These are phyloP conservation scores for Heracleum sosnowskyi DNA, from an alignment of 129 eudicot species.

Conservation along the genomic window DNA sequence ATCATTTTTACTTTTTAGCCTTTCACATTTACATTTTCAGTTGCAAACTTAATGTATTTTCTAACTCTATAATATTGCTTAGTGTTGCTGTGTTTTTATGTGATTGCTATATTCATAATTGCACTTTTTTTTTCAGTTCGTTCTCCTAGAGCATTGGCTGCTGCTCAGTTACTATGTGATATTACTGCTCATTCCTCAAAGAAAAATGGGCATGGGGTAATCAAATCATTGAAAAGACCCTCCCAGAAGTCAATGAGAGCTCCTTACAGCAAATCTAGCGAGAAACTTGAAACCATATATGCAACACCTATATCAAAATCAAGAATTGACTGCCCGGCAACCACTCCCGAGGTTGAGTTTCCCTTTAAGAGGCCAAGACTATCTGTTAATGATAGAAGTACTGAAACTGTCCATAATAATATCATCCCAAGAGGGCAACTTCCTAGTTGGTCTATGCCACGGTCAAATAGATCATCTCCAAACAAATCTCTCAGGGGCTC, in stretches of 20 bases:
- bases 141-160: slow-evolving; percentile 46
- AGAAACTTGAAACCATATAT: slow-evolving; percentile 41
- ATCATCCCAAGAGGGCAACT: slow-evolving; percentile 19
- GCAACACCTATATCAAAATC: slow-evolving; percentile 35
- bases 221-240: slow-evolving; percentile 50
- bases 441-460: slow-evolving; percentile 37
- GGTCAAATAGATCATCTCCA: slow-evolving; percentile 67
- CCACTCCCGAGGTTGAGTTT: slow-evolving; percentile 15
- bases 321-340: slow-evolving; percentile 22
- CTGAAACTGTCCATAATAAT: slow-evolving; percentile 16
- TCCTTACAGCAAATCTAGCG: slow-evolving; percentile 38
- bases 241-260: slow-evolving; percentile 49
- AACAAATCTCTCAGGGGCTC: slow-evolving; percentile 36
- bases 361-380: slow-evolving; percentile 43
- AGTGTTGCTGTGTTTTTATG: neutral
- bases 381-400: slow-evolving; percentile 3
- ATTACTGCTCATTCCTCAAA: slow-evolving; percentile 43
- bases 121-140: neutral
- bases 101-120: neutral
- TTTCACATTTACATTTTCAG: neutral
- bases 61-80: neutral
- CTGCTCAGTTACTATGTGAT: slow-evolving; percentile 70
- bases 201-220: slow-evolving; percentile 27
- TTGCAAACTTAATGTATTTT: neutral
- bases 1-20: neutral